Conservation (phyloP, 306 rosid species). For the Elaeagnus macrophylla region DNA sequence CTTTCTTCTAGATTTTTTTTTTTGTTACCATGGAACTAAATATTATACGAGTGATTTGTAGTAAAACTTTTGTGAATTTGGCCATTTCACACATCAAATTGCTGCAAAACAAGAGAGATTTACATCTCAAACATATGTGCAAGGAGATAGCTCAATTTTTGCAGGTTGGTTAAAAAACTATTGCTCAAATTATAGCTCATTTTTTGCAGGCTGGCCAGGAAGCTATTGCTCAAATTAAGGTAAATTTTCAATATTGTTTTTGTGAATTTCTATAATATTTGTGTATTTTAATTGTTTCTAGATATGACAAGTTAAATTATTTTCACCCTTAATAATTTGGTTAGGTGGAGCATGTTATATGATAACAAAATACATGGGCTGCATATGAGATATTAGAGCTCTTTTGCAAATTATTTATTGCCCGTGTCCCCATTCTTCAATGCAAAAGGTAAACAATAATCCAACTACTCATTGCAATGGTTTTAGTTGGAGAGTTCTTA, state of each 20-base stretch:
- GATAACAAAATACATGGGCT: slow-evolving; percentile 69
- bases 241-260: slow-evolving; percentile 25
- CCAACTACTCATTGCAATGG: slow-evolving; percentile 4
- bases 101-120: slow-evolving; percentile 94
- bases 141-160: too few species aligned
- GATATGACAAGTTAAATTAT: too few species aligned
- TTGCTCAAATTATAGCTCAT: too few species aligned
- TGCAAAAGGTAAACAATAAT: slow-evolving; percentile 76
- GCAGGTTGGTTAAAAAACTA: too few species aligned
- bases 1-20: too few species aligned
- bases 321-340: too few species aligned
- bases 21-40: too few species aligned
- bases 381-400: slow-evolving; percentile 94
- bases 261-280: slow-evolving; percentile 1
- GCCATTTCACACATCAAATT: slow-evolving; percentile 80
- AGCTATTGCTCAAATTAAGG: slow-evolving; percentile 87
- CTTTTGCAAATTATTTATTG: slow-evolving; percentile 88
- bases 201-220: slow-evolving; percentile 96
- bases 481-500: slow-evolving; percentile 10
- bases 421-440: slow-evolving; percentile 85
- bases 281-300: too few species aligned
- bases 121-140: too few species aligned
- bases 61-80: slow-evolving; percentile 82
- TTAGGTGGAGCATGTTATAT: too few species aligned
- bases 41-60: slow-evolving; percentile 27